A percentile compares a stretch with the other conserved stretches of the same genome.
These are phyloP conservation scores for Pyrenula aspistea DNA, from an alignment of 495 filamentous ascomycete genomes.

Conservation along the genomic window DNA sequence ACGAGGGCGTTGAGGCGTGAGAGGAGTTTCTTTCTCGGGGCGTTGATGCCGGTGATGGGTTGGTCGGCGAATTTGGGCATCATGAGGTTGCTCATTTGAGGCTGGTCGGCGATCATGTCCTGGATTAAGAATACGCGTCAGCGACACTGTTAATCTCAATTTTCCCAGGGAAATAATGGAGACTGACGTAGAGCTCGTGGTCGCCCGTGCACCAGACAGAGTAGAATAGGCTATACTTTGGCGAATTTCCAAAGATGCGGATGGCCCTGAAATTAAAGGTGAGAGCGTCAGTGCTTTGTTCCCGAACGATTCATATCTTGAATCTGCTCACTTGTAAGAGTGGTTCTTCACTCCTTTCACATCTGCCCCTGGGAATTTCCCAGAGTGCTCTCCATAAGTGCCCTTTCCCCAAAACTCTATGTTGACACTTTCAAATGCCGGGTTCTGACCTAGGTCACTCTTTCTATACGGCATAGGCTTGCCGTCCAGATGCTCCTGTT, in stretches of 20 bases:
- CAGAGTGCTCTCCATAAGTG: not conserved
- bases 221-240: not conserved
- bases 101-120: not conserved
- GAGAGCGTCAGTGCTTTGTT: too few species aligned
- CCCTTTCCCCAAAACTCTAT: conserved; percentile 1
- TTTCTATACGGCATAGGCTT: not conserved
- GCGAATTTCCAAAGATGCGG: not conserved
- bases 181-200: not conserved
- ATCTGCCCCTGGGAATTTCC: not conserved
- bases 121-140: not conserved
- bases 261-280: too few species aligned
- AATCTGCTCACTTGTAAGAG: too few species aligned
- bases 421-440: conserved; percentile 1
- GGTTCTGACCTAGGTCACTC: not conserved
- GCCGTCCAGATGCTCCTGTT: not conserved
- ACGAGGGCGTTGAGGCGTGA: conserved; percentile 47
- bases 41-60: not conserved
- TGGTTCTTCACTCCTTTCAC: not conserved
- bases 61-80: not conserved
- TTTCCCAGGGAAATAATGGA: not conserved
- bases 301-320: too few species aligned
- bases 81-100: not conserved
- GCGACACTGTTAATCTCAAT: too few species aligned
- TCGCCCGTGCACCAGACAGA: not conserved
- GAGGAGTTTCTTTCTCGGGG: conserved; percentile 5